Evolutionary conservation across 208 protist species (phyloP).

Genomic region (Crithidia sp.): DNA sequence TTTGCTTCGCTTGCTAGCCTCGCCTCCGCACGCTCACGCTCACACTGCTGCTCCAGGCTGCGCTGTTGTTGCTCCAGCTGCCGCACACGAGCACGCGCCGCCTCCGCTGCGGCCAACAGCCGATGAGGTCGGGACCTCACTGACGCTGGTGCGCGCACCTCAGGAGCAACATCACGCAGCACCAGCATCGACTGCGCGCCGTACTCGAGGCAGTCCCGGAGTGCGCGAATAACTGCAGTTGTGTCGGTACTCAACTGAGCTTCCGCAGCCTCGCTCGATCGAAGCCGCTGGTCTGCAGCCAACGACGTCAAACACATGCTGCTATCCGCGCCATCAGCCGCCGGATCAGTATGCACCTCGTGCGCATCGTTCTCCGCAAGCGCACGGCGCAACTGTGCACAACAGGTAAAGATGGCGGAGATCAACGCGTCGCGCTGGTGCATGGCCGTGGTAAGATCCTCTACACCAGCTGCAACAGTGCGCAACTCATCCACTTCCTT

Average conservation of each 20-base stretch:
- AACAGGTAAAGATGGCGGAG: neutral
- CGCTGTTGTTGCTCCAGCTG: slow-evolving; percentile 8
- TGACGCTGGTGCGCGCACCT: neutral
- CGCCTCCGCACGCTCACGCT: neutral
- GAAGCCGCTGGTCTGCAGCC: too few relatives aligned
- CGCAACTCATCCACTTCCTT: slow-evolving; percentile 2
- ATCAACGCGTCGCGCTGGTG: slow-evolving; percentile 10
- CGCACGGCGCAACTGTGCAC: neutral
- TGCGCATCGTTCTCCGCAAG: neutral
- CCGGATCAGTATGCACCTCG: neutral
- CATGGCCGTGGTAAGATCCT: neutral
- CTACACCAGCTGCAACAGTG: neutral
- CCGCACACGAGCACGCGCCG: neutral
- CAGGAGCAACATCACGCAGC: neutral
- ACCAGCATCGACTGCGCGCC: neutral
- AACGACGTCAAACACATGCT: too few relatives aligned
- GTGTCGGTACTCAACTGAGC: neutral
- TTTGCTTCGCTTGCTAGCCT: neutral
- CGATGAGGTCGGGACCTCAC: neutral
- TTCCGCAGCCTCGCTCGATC: neutral
- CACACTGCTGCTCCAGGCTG: neutral
- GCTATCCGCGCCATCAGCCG: neutral
- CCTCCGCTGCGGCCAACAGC: neutral
- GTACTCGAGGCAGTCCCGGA: neutral
- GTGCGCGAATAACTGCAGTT: neutral